These are phyloP conservation scores for Neonectria coccinea DNA, from an alignment of 2,329 filamentous ascomycete genomes.

Conservation along the genomic window DNA sequence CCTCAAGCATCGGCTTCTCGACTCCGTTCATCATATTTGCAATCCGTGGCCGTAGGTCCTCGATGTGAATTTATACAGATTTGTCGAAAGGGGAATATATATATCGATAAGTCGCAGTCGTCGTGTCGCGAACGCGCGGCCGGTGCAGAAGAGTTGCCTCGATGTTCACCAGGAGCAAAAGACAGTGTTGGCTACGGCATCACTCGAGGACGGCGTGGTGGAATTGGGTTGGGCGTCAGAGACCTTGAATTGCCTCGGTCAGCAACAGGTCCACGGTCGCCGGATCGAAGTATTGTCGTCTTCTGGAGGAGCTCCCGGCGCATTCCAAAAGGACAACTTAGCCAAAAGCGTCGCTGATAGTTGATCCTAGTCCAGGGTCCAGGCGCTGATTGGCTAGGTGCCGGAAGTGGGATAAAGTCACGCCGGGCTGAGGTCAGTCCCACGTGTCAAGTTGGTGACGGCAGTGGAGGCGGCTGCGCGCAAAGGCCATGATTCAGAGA, in stretches of 20 bases:
- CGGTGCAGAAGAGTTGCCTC: conserved; percentile 23
- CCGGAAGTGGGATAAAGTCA: conserved; percentile 42
- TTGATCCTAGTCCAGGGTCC: conserved; percentile 38
- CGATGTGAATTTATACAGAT: conserved; percentile 31
- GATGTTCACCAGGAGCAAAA: conserved; percentile 37
- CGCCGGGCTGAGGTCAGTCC: conserved; percentile 32
- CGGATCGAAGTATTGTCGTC: conserved; percentile 25
- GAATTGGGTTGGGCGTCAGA: conserved; percentile 9
- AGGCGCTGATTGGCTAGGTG: conserved; percentile 38
- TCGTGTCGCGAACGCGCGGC: conserved; percentile 25
- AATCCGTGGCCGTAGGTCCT: conserved; percentile 27
- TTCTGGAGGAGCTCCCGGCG: conserved; percentile 31
- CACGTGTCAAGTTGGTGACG: conserved; percentile 3
- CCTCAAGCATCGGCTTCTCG: conserved; percentile 73
- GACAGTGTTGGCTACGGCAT: conserved; percentile 39
- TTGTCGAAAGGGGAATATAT: conserved; percentile 12
- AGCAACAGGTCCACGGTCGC: conserved; percentile 15
- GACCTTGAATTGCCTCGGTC: conserved; percentile 26
- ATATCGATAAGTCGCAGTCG: conserved; percentile 28
- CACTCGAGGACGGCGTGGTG: conserved; percentile 23
- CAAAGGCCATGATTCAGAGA: background rate
- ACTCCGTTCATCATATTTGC: conserved; percentile 78
- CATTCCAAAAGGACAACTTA: conserved; percentile 47
- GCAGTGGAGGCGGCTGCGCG: background rate
- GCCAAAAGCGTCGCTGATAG: conserved; percentile 41